Conservation (phyloP, 1,284 basidiomycete species). For the Melanopsichium pennsylvanicum region DNA sequence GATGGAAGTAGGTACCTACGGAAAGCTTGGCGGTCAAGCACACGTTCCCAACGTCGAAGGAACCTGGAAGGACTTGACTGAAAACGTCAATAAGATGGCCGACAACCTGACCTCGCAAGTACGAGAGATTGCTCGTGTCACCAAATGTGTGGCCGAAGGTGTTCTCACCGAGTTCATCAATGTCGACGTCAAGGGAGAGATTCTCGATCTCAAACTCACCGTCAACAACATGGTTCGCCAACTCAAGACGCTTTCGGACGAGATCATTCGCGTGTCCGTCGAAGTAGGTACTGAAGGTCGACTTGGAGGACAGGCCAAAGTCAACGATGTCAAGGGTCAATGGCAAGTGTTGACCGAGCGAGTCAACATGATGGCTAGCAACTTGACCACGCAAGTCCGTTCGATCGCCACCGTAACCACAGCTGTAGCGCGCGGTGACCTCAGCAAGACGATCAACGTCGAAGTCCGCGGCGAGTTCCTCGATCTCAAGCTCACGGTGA, state of each 20-base stretch:
- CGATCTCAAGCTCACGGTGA: constrained; percentile 64
- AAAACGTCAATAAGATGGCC: constrained; percentile 69
- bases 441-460: constrained; percentile 66
- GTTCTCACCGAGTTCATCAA: constrained; percentile 88
- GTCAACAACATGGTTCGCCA: constrained; percentile 66
- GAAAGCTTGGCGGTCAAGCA: constrained; percentile 64
- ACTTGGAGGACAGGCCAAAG: constrained; percentile 84
- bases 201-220: constrained; percentile 81
- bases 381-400: constrained; percentile 89
- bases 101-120: constrained; percentile 63
- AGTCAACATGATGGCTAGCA: constrained; percentile 69
- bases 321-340: constrained; percentile 70
- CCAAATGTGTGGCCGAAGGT: constrained; percentile 79
- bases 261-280: constrained; percentile 74
- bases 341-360: constrained; percentile 67
- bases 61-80: constrained; percentile 68
- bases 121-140: constrained; percentile 66
- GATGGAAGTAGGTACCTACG: constrained; percentile 65
- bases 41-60: constrained; percentile 68
- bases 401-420: constrained; percentile 64
- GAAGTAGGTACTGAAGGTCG: constrained; percentile 92
- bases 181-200: constrained; percentile 96
- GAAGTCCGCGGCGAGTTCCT: constrained; percentile 65
- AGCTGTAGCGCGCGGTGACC: constrained; percentile 63
- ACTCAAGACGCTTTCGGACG: constrained; percentile 62